These are phyloP conservation scores for Metroxylon sagu DNA, from an alignment of 176 grass and related monocot genomes.

Conservation along the genomic window DNA sequence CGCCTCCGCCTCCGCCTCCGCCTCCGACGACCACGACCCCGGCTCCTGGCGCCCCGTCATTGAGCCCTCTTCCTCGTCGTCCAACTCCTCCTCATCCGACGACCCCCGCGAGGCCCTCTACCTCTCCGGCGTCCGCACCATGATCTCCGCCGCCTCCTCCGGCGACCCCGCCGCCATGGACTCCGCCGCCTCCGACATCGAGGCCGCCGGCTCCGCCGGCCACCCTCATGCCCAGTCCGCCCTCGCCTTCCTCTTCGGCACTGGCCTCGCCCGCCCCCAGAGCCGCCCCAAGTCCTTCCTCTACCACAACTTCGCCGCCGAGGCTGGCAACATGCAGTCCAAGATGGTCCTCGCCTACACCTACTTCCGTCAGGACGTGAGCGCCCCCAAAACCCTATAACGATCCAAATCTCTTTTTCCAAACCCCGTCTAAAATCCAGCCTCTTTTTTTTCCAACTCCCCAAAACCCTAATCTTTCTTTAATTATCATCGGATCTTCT, in stretches of 20 bases:
- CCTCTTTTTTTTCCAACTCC: too few species aligned
- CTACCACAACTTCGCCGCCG: conserved; percentile 79
- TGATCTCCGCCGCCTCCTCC: conserved; percentile 56
- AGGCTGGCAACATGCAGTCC: conserved; percentile 74
- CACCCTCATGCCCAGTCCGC: conserved; percentile 65
- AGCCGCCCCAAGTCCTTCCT: conserved; percentile 66
- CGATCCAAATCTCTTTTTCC: too few species aligned
- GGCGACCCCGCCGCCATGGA: conserved; percentile 53
- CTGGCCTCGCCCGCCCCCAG: conserved; percentile 54
- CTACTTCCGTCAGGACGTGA: conserved; percentile 84
- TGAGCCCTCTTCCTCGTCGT: conserved; percentile 30
- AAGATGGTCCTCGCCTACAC: conserved; percentile 93
- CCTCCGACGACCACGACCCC: conserved; percentile 25
- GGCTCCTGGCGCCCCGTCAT: conserved; percentile 67
- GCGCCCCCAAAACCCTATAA: not conserved
- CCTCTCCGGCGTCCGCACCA: conserved; percentile 18
- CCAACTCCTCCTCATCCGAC: conserved; percentile 4
- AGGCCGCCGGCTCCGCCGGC: conserved; percentile 46
- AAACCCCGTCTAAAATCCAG: too few species aligned
- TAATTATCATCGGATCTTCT: too few species aligned
- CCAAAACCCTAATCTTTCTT: too few species aligned
- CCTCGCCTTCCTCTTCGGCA: conserved; percentile 65
- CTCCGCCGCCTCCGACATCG: conserved; percentile 60
- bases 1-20: conserved; percentile 21
- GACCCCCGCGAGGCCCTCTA: conserved; percentile 18